Conservation (phyloP, 169 alveolate genomes). For the Plasmodium reichenowi region DNA sequence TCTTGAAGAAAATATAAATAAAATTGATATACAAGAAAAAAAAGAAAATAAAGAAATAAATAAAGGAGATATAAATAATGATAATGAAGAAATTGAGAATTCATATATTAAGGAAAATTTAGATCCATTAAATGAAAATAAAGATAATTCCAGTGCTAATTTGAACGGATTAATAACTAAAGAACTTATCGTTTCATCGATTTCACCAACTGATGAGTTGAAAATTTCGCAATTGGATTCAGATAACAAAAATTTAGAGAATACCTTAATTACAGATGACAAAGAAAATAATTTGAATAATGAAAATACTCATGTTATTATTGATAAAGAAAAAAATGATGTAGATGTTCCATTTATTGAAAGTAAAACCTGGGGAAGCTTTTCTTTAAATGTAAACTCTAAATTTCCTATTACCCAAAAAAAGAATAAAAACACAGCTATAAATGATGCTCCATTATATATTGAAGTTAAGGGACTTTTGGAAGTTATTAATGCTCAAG, state of each 20-base stretch:
- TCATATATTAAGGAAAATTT: background rate
- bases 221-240: constrained; percentile 8
- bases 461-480: constrained; percentile 75
- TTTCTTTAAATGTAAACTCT: constrained; percentile 12
- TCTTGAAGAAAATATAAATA: constrained; percentile 23
- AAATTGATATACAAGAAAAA: constrained; percentile 30
- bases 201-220: background rate
- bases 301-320: constrained; percentile 17
- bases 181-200: background rate
- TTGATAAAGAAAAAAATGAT: constrained; percentile 29
- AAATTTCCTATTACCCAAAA: constrained; percentile 16
- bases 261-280: constrained; percentile 7
- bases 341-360: constrained; percentile 19
- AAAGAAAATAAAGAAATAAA: constrained; percentile 15
- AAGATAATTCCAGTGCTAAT: constrained; percentile 9
- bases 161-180: background rate
- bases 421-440: background rate
- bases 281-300: constrained; percentile 9
- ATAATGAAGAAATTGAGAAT: constrained; percentile 30
- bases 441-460: constrained; percentile 33
- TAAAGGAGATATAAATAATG: constrained; percentile 10
- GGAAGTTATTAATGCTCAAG: constrained; percentile 56
- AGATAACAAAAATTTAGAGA: constrained; percentile 8
- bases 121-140: constrained; percentile 14
- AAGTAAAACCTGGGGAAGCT: background rate